Percentiles rank a stretch among this genome's conserved stretches.
Evolutionary conservation across 2,329 filamentous ascomycete species (phyloP).

Genomic region (Trichoderma sp.): DNA sequence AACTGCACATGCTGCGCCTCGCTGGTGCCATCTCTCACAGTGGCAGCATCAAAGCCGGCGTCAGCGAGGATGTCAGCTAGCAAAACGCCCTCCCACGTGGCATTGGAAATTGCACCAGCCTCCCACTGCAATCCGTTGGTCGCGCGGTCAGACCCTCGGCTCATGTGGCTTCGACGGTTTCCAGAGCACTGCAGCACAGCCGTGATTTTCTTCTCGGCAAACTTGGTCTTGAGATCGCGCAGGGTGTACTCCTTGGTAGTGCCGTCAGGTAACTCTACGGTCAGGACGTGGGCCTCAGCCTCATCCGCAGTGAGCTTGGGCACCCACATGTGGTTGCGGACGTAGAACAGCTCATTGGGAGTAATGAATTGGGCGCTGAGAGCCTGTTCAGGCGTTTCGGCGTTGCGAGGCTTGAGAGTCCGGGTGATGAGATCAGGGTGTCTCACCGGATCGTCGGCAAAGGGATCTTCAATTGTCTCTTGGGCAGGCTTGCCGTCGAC

Average conservation of each 20-base stretch:
- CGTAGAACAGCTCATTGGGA: constrained; percentile 56
- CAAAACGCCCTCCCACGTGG: constrained; percentile 56
- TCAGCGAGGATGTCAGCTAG: constrained; percentile 56
- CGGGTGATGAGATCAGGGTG: constrained; percentile 51
- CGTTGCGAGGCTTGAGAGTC: constrained; percentile 58
- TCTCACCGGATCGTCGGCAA: constrained; percentile 52
- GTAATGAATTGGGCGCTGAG: constrained; percentile 53
- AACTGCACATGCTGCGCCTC: constrained; percentile 56
- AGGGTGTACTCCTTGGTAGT: constrained; percentile 53
- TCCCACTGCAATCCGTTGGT: constrained; percentile 61
- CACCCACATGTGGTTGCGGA: constrained; percentile 65
- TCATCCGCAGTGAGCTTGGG: constrained; percentile 43
- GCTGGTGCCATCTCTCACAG: constrained; percentile 37
- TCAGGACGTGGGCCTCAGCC: constrained; percentile 45
- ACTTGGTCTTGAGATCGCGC: constrained; percentile 51
- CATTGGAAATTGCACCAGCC: constrained; percentile 59
- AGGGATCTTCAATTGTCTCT: constrained; percentile 59
- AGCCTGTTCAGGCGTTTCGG: constrained; percentile 54
- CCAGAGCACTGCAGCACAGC: constrained; percentile 60
- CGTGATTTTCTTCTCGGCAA: constrained; percentile 50
- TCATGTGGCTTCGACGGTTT: constrained; percentile 60
- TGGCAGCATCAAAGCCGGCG: constrained; percentile 48
- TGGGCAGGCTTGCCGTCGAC: constrained; percentile 54
- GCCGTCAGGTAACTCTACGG: constrained; percentile 56
- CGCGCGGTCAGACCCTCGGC: constrained; percentile 39